Evolutionary conservation across 345 rosid species (phyloP).

Genomic region (Firmiana major): DNA sequence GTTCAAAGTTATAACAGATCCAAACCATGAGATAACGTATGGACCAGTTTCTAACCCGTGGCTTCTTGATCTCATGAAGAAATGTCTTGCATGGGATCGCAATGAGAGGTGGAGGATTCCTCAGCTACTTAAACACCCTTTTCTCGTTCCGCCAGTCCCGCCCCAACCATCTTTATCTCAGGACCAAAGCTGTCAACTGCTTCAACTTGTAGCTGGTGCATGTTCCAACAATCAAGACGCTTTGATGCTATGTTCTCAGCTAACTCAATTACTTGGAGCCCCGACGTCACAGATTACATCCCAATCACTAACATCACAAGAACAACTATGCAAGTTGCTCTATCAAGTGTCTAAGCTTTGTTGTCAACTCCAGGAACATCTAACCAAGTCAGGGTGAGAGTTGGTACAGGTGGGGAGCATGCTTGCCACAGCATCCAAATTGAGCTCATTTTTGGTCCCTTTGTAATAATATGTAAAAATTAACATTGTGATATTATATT

Average conservation of each 20-base stretch:
- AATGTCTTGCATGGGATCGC: conserved; percentile 94
- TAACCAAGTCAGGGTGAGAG: conserved; percentile 27
- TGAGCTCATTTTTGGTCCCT: not conserved
- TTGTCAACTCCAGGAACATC: conserved; percentile 46
- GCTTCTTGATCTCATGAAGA: conserved; percentile 95
- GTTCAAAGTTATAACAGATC: conserved; percentile 95
- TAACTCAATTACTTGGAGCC: conserved; percentile 41
- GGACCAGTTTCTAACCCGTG: conserved; percentile 70
- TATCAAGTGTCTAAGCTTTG: conserved; percentile 58
- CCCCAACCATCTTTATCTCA: conserved; percentile 27
- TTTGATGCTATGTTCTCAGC: conserved; percentile 37
- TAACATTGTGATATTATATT: not conserved
- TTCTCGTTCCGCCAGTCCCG: conserved; percentile 75
- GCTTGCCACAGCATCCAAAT: not conserved
- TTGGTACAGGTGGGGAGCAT: not conserved
- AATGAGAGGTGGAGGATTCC: conserved; percentile 94
- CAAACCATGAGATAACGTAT: conserved; percentile 74
- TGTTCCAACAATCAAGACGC: conserved; percentile 44
- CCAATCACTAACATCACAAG: conserved; percentile 15
- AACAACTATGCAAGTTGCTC: conserved; percentile 44
- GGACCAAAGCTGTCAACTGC: conserved; percentile 42
- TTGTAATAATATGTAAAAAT: conserved; percentile 9
- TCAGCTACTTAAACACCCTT: conserved; percentile 86
- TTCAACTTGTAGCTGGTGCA: conserved; percentile 48
- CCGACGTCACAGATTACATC: conserved; percentile 23